Base-by-base conservation (phyloP, 169 alveolate genomes). In the Plasmodium coatneyi region DNA sequence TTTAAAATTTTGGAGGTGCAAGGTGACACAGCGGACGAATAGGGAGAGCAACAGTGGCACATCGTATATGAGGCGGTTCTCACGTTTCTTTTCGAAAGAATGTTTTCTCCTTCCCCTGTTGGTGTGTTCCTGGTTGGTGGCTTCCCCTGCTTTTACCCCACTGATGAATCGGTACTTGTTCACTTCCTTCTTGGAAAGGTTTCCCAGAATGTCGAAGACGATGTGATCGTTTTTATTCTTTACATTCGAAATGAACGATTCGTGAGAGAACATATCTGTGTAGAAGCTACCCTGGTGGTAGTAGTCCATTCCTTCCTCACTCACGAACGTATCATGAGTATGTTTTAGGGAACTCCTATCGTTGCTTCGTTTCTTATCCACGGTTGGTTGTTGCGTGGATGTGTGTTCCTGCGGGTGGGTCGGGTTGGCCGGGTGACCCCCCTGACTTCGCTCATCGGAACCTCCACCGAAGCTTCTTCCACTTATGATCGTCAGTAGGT, bases 31-130 rank as follows among this genome's bases (percentile, higher is more conserved):
- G 56, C 94, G 60, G 22, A 89, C 6, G 71, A 89, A 89, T 39
- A 89, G 19, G 0, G 94, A 89, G 10, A 89, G 49, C 22, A 89
- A 49, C 10, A 89, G 7, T n/a, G 87, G 82, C 94, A 89, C 81
- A 66, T 79, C 41, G 12, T 80, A 79, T 19, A 79, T 54, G 14
- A 60, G 6, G 1, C 71, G 60, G 32, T 43, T 43, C 1, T 10
- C 28, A 14, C 46, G 2, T 6, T 74, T 49, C 46, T 22, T 41
- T 34, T 46, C 12, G 14, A 6, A 41, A 36, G 39, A 7, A 6
- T 6, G 28, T 12, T 25, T 32, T 83, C 10, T 22, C 7, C 34
- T 28, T 12, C 7, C 54, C 2, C 3, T 52, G 52, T 43, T 32
- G 28, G 1, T 32, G 39, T 32, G 1, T 32, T 32, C 71, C 36